These are phyloP conservation scores for Entelexis sorbosivorans DNA, from an alignment of 1,139 yeast species.

Conservation along the genomic window DNA sequence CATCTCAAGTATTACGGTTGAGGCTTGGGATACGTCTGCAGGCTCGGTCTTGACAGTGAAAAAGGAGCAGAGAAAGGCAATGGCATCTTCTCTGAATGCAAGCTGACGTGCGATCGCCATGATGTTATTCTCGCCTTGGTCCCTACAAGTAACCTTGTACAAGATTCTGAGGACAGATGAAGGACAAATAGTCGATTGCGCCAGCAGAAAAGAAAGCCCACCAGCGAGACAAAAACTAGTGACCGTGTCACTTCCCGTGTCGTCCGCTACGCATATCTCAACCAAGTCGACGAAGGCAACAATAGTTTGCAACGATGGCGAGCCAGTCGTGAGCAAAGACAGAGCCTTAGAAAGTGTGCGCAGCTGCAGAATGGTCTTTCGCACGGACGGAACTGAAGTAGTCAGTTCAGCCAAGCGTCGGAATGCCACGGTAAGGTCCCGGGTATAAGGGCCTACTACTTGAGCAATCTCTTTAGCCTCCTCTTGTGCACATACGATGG, in stretches of 20 bases:
- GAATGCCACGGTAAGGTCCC: slow-evolving; percentile 14
- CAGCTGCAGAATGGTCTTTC: slow-evolving; percentile 11
- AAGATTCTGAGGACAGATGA: slow-evolving; percentile 6
- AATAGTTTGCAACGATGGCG: neutral
- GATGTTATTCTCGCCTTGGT: slow-evolving; percentile 5
- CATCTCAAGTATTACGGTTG: slow-evolving; percentile 16
- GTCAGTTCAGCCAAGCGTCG: slow-evolving; percentile 21
- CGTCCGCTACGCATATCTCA: slow-evolving; percentile 10
- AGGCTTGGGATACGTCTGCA: slow-evolving; percentile 7
- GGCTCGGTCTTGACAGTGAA: slow-evolving; percentile 4
- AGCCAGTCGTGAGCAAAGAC: neutral
- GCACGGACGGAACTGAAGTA: slow-evolving; percentile 16
- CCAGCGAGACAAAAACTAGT: slow-evolving; percentile 23
- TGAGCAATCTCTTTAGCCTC: slow-evolving; percentile 19
- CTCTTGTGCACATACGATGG: slow-evolving; percentile 18
- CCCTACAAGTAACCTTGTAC: slow-evolving; percentile 1
- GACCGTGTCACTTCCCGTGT: slow-evolving; percentile 2
- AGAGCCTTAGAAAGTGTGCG: slow-evolving; percentile 14
- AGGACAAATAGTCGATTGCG: slow-evolving; percentile 6
- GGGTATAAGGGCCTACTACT: neutral
- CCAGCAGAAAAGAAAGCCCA: slow-evolving; percentile 20
- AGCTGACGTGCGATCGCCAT: slow-evolving; percentile 20
- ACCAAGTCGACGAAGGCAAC: slow-evolving; percentile 15
- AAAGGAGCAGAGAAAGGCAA: slow-evolving; percentile 16
- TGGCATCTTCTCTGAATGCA: slow-evolving; percentile 21